These are phyloP conservation scores for Protomyces inundatus DNA, from an alignment of 1,139 yeast species.

Conservation along the genomic window DNA sequence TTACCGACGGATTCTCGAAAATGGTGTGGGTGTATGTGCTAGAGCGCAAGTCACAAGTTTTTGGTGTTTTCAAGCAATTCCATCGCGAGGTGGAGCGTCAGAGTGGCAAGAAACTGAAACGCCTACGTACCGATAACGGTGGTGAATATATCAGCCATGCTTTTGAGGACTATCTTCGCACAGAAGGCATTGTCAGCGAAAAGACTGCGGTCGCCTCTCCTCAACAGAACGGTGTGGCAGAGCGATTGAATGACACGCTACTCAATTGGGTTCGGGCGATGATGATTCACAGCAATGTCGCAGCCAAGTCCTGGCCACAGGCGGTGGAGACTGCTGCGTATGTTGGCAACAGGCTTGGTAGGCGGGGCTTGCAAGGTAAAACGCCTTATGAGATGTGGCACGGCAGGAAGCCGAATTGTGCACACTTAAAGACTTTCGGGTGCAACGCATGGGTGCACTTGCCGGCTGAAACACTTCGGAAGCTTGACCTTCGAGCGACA, in stretches of 20 bases:
- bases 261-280: neutral
- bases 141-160: too few species aligned
- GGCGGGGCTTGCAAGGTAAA: neutral
- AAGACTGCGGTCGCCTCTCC: too few species aligned
- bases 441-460: neutral
- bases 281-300: neutral
- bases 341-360: neutral
- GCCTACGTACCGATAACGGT: neutral
- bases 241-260: slow-evolving; percentile 22
- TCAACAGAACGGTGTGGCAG: slow-evolving; percentile 27
- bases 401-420: neutral
- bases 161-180: too few species aligned
- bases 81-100: too few species aligned
- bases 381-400: neutral
- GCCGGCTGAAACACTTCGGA: neutral
- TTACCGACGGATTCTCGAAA: too few species aligned
- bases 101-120: too few species aligned
- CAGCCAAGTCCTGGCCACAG: neutral
- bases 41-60: too few species aligned
- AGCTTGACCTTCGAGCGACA: too few species aligned
- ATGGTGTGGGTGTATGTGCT: too few species aligned
- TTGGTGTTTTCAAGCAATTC: too few species aligned
- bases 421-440: neutral
- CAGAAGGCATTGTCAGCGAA: too few species aligned
- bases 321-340: neutral